Evolutionary conservation across 1,284 basidiomycete genomes (phyloP), one percentile per base, ranked within the genome.

Genomic region (Tylopilus sp.): DNA sequence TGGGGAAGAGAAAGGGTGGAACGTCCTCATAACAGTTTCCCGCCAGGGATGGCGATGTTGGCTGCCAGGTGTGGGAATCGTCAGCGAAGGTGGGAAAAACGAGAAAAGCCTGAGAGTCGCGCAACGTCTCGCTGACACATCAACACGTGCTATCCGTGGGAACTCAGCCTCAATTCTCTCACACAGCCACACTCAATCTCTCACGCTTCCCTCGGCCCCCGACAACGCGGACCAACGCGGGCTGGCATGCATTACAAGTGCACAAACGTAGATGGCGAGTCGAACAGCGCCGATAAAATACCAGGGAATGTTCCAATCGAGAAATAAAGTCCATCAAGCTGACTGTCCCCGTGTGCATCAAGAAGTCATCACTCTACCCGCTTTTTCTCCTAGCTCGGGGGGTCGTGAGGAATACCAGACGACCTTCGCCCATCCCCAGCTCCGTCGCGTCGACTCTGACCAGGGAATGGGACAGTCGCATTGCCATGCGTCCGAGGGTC

Each of bases 381-480:
- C 16, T 26, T 8, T 29, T 23, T 13, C 2, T 25, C 21, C 41
- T 65, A 66, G 44, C 56, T 66, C 10, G 68, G 64, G 19, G 64
- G 64, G 45, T 66, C 64, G n/a, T 64, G 65, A 9, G 42, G 53
- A 12, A 51, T 15, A 6, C 59, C 63, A 46, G 63, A 45, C 26
- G 46, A 23, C 44, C 49, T 49, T 29, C 69, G 60, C 49, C 58
- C 57, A 51, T 71, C 63, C 55, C 70, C 49, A 46, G 58, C 33
- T 54, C 64, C 48, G 9, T 66, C 56, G 9, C 56, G 56, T 37
- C 57, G 58, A 40, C 52, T 52, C 36, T 59, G 58, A 4, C 61
- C 71, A 38, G 80, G 79, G 62, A 82, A 81, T 5, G 79, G 76
- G 31, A 77, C 75, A 29, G 67, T 71, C 44, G 64, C 68, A 35